phyloP scores from a whole-genome alignment of 805 yeast genomes.

The Wickerhamiella kurtzmanii region DNA sequence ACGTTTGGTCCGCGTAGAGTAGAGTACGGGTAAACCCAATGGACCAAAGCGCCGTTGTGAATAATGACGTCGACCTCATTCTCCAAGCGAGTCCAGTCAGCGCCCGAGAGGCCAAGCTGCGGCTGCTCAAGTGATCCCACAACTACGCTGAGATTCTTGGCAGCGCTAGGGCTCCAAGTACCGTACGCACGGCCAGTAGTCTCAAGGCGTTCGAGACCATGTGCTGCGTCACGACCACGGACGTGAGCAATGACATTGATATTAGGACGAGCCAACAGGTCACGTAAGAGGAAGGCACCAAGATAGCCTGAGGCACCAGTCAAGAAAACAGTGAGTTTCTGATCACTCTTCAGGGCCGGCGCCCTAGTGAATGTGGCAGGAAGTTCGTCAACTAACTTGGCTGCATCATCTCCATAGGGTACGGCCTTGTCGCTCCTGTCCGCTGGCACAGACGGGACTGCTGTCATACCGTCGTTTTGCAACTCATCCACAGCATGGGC shows the following conservation, averaged over 20 bases:
- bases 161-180: slow-evolving; percentile 54
- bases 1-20: slow-evolving; percentile 90
- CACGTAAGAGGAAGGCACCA: slow-evolving; percentile 77
- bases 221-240: slow-evolving; percentile 55
- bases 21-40: slow-evolving; percentile 94
- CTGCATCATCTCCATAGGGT: slow-evolving; percentile 67
- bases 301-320: slow-evolving; percentile 96
- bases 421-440: slow-evolving; percentile 21
- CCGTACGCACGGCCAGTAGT: slow-evolving; percentile 75
- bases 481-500: slow-evolving; percentile 57
- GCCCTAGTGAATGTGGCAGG: slow-evolving; percentile 35
- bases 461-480: slow-evolving; percentile 27
- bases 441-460: slow-evolving; percentile 20
- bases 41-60: slow-evolving; percentile 96
- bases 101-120: slow-evolving; percentile 54
- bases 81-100: slow-evolving; percentile 45
- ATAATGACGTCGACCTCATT: slow-evolving; percentile 63
- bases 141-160: slow-evolving; percentile 48
- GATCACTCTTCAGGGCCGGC: slow-evolving; percentile 20
- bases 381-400: slow-evolving; percentile 31
- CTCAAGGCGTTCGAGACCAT: slow-evolving; percentile 65
- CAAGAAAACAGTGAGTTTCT: slow-evolving; percentile 50
- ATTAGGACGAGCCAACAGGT: slow-evolving; percentile 47
- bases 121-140: slow-evolving; percentile 66
- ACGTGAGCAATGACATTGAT: slow-evolving; percentile 77